These are phyloP conservation scores for Baorangia bicolor DNA, from an alignment of 768 basidiomycete genomes.

Conservation along the genomic window DNA sequence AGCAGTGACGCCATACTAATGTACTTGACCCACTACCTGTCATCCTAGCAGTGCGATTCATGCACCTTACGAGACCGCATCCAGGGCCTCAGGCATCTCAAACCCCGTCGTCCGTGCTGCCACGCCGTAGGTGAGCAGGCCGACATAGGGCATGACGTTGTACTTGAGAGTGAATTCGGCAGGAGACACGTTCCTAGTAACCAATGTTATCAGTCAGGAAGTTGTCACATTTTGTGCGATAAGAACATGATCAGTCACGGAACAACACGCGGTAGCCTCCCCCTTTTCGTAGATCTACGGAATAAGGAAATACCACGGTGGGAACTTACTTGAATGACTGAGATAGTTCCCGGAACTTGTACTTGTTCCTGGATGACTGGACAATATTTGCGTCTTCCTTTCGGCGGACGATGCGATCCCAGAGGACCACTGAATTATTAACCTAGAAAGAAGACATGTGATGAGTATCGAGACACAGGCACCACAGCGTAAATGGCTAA, in stretches of 20 bases:
- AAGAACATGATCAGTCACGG: slow-evolving; percentile 14
- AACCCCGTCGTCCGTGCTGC: slow-evolving; percentile 49
- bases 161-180: slow-evolving; percentile 78
- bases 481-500: slow-evolving; percentile 23
- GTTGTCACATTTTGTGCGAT: slow-evolving; percentile 6
- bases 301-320: neutral
- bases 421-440: slow-evolving; percentile 79
- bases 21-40: neutral
- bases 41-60: neutral
- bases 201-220: slow-evolving; percentile 18
- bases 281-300: neutral
- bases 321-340: slow-evolving; percentile 68
- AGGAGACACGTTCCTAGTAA: slow-evolving; percentile 57
- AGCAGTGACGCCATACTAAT: too few relatives aligned
- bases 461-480: slow-evolving; percentile 8
- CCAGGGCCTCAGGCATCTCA: slow-evolving; percentile 33
- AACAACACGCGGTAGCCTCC: slow-evolving; percentile 21
- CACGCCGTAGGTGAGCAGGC: slow-evolving; percentile 75
- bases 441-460: slow-evolving; percentile 39
- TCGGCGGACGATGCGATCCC: slow-evolving; percentile 89
- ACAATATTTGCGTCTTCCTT: slow-evolving; percentile 68
- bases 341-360: slow-evolving; percentile 74
- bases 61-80: slow-evolving; percentile 28
- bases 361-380: slow-evolving; percentile 66
- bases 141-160: slow-evolving; percentile 90